Percentiles rank a stretch among this genome's conserved stretches.
phyloP scores from a whole-genome alignment of 208 protist species.

The Borovskyia barvae region DNA sequence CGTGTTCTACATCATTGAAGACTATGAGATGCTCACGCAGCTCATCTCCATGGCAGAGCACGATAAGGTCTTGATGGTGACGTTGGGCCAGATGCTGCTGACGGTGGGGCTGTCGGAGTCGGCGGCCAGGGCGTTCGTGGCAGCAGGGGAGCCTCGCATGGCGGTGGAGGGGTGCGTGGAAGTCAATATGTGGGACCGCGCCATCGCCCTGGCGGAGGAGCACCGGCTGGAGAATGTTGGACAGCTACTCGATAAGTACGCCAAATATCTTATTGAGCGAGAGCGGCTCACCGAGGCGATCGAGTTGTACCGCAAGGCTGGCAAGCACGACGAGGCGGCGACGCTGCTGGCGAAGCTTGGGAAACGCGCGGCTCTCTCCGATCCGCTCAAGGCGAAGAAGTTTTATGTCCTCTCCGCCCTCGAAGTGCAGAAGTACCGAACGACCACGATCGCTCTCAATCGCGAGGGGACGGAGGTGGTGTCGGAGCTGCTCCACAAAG shows the following conservation, averaged over 20 bases:
- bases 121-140: constrained; percentile 88
- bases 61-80: constrained; percentile 84
- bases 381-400: constrained; percentile 93
- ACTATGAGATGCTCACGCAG: constrained; percentile 89
- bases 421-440: constrained; percentile 91
- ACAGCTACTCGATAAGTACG: constrained; percentile 87
- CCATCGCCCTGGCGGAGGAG: constrained; percentile 89
- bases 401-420: constrained; percentile 95
- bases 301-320: constrained; percentile 96
- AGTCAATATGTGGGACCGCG: constrained; percentile 93
- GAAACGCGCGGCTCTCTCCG: constrained; percentile 63
- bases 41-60: constrained; percentile 88
- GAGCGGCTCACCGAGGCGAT: constrained; percentile 93
- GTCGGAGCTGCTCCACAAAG: constrained; percentile 75
- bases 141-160: constrained; percentile 77
- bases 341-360: constrained; percentile 90
- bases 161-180: constrained; percentile 95
- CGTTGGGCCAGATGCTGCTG: constrained; percentile 89
- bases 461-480: constrained; percentile 66
- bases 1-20: constrained; percentile 92
- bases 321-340: constrained; percentile 92
- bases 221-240: constrained; percentile 83
- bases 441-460: constrained; percentile 62
- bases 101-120: constrained; percentile 90
- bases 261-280: constrained; percentile 85